Percentiles rank a stretch among this genome's conserved stretches.
Evolutionary conservation across 1,284 basidiomycete species (phyloP).

Genomic region (Ceratobasidium sp.): DNA sequence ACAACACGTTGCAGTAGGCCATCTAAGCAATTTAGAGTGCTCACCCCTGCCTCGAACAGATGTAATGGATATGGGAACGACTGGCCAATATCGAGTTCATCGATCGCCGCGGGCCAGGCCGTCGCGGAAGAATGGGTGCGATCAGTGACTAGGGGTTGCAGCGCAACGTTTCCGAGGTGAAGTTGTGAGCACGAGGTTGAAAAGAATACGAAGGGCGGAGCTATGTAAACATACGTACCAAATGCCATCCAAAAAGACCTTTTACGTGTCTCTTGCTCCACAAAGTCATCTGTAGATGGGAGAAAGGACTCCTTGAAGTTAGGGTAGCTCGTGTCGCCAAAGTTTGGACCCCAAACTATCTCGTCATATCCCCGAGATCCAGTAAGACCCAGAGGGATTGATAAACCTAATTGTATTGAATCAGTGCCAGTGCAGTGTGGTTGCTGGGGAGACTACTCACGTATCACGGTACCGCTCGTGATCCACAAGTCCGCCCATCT

Average conservation of each 20-base stretch:
- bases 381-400: constrained; percentile 34
- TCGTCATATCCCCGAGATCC: constrained; percentile 40
- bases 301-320: constrained; percentile 38
- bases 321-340: constrained; percentile 28
- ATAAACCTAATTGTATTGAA: constrained; percentile 8
- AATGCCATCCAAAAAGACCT: constrained; percentile 43
- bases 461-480: constrained; percentile 32
- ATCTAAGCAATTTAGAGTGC: background rate
- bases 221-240: constrained; percentile 12
- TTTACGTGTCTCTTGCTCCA: constrained; percentile 33
- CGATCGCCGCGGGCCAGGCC: constrained; percentile 36
- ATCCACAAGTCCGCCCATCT: constrained; percentile 42
- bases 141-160: constrained; percentile 25
- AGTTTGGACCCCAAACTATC: constrained; percentile 43
- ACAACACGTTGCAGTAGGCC: background rate
- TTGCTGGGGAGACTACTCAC: background rate
- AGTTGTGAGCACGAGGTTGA: background rate
- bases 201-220: background rate
- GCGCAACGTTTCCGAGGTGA: no score
- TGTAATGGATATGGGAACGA: constrained; percentile 36
- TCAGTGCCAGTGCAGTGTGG: background rate
- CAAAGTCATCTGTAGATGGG: constrained; percentile 28
- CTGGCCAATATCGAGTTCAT: constrained; percentile 40
- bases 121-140: constrained; percentile 38
- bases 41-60: constrained; percentile 34